phyloP scores from a whole-genome alignment of 805 yeast species.

The Monosporozyma unispora region DNA sequence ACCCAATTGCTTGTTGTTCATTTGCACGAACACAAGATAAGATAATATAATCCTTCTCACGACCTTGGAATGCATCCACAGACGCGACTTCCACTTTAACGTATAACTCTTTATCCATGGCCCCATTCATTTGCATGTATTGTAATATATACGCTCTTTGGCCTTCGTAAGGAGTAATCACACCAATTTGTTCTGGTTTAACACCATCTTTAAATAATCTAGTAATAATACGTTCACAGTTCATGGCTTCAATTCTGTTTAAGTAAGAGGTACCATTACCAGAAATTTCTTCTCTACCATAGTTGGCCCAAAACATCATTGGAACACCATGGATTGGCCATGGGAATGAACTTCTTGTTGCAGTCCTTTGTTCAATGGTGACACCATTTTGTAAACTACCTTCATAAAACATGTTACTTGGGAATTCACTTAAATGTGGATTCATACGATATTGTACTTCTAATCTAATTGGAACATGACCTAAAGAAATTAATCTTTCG shows the following conservation, averaged over 20 bases:
- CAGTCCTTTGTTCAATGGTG: constrained; percentile 58
- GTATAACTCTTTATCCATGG: constrained; percentile 57
- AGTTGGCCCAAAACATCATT: constrained; percentile 94
- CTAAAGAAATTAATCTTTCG: constrained; percentile 74
- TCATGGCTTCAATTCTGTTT: constrained; percentile 84
- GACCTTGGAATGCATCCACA: constrained; percentile 98
- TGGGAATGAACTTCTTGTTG: constrained; percentile 57
- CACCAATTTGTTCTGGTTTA: constrained; percentile 74
- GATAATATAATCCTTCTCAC: constrained; percentile 88
- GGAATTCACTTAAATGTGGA: constrained; percentile 77
- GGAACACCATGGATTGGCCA: constrained; percentile 83
- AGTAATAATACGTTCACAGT: constrained; percentile 71
- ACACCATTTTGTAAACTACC: constrained; percentile 91
- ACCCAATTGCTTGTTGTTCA: constrained; percentile 65
- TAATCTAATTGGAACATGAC: constrained; percentile 75
- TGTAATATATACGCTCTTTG: constrained; percentile 76
- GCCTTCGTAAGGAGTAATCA: constrained; percentile 91
- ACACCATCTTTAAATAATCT: constrained; percentile 69
- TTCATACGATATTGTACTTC: constrained; percentile 96
- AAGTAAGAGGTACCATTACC: constrained; percentile 72
- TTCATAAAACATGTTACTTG: constrained; percentile 87
- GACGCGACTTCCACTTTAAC: constrained; percentile 77
- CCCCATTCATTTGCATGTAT: constrained; percentile 65
- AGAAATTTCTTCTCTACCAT: constrained; percentile 83
- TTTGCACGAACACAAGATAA: constrained; percentile 94